Evolutionary conservation across 192 early-diverging fungal species (phyloP), one percentile per base, ranked within the genome.

Genomic region (Mortierella hygrophila): DNA sequence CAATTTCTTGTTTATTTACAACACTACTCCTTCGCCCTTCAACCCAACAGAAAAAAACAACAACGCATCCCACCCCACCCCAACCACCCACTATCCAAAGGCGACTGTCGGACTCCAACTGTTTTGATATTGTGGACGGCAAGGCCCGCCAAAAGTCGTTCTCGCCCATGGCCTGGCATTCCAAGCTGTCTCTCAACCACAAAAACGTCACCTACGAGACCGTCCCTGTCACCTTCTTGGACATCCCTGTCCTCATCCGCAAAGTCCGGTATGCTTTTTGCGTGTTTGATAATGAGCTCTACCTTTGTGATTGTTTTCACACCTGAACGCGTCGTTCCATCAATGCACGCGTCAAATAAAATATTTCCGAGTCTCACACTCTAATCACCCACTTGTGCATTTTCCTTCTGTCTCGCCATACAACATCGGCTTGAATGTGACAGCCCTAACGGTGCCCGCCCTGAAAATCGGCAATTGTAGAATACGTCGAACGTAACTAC

Each of bases 401-500:
- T 76, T 23, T 2, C 15, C 23, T 15, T 35, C 35, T 35, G 1
- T 35, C 2, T 40, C 38, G 0, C 6, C 38, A 6, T 42, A 72
- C 40, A 72, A 73, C 16, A 65, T 32, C 29, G 74, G 78, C 21
- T 55, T 71, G 5, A 80, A 80, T n/a, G 71, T 80, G n/a, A 26
- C 41, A 32, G 57, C 71, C 46, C 80, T 87, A n/a, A 90, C 89
- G 18, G 87, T 88, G 0, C 89, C 89, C 13, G 76, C 86, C 8
- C 74, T 89, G n/a, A 60, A 70, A 4, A n/a, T n/a, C 85, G 74
- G 72, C 80, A 0, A 94, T 94, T 69, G 91, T 91, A 1, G 73
- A 89, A 11, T 93, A 91, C 71, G 75, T 93, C 23, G 93, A 94
- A 4, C 77, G 73, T 13, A 89, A 72, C 3, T 93, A 89, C 74